A percentile compares a stretch with the other conserved stretches of the same genome.
phyloP scores from a whole-genome alignment of 1,284 basidiomycete species.

The Hypsizygus ulmarius region DNA sequence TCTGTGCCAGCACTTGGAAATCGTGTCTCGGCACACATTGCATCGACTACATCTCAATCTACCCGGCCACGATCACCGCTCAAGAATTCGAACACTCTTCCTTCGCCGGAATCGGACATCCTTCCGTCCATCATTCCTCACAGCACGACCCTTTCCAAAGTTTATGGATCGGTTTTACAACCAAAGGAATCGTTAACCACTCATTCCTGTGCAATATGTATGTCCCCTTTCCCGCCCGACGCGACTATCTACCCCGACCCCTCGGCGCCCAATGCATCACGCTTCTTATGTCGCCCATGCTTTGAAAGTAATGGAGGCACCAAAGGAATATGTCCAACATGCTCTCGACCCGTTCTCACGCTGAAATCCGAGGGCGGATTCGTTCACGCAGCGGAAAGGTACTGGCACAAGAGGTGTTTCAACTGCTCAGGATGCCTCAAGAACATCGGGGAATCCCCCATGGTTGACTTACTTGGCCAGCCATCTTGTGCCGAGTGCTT shows the following conservation, averaged over 20 bases:
- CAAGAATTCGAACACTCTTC: slow-evolving; percentile 44
- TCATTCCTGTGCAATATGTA: slow-evolving; percentile 67
- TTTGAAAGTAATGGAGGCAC: slow-evolving; percentile 70
- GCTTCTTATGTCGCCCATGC: slow-evolving; percentile 71
- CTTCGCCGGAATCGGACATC: slow-evolving; percentile 54
- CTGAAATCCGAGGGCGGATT: slow-evolving; percentile 75
- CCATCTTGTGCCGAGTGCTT: slow-evolving; percentile 78
- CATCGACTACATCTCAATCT: slow-evolving; percentile 41
- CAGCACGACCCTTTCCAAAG: slow-evolving; percentile 69
- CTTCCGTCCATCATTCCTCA: slow-evolving; percentile 51
- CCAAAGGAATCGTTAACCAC: slow-evolving; percentile 67
- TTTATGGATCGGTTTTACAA: slow-evolving; percentile 78
- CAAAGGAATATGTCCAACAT: slow-evolving; percentile 66
- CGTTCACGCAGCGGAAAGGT: slow-evolving; percentile 61
- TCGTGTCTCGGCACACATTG: slow-evolving; percentile 58
- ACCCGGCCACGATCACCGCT: slow-evolving; percentile 53
- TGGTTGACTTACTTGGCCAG: slow-evolving; percentile 77
- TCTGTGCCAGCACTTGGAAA: slow-evolving; percentile 36
- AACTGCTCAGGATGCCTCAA: slow-evolving; percentile 67
- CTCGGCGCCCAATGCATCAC: slow-evolving; percentile 38
- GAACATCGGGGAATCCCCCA: slow-evolving; percentile 67
- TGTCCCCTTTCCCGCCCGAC: slow-evolving; percentile 66
- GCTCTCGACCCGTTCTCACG: slow-evolving; percentile 64
- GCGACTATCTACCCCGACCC: slow-evolving; percentile 81
- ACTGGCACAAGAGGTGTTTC: slow-evolving; percentile 81